Base-by-base conservation (phyloP, 164 flowering plant species). In the Nelumbo lutea region DNA sequence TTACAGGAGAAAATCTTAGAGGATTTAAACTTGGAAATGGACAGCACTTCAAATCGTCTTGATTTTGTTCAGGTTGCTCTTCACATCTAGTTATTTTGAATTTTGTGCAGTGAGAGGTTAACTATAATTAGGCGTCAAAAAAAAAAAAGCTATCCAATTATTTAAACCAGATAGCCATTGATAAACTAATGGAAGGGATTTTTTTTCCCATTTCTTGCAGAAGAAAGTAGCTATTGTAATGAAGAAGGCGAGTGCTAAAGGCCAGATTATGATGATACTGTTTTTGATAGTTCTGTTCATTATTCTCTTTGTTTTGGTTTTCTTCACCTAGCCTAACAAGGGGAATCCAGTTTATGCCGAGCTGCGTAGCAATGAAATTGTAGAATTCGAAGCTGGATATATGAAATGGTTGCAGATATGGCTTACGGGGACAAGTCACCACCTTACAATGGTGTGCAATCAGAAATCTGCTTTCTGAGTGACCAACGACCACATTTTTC, bases 191-290 rank as follows among this genome's bases (percentile, higher is more conserved):
- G 14, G 14, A 53, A 11, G 14, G 14, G 11, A 3, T 10, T 3
- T 53, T 51, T 51, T 53, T 53, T 53, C 27, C 27, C 27, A 27
- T 41, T 56, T 69, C 9, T 62, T 79, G 76, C 93, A 90, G 96
- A 90, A 90, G 85, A 90, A 88, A 67, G 90, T 90, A 70, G 91
- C 84, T 1, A 65, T 85, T 73, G 91, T 90, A 40, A 88, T 90
- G 96, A 90, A 90, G 82, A 90, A 90, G 79, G 97, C 96, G 0
- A 74, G 97, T 42, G 82, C 78, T 1, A 93, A 93, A 79, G 98
- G 97, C 8, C 98, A 93, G 82, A 70, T 89, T 14, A 86, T 93
- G 98, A 89, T 93, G 96, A 89, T 93, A 69, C 42, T 78, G 45
- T 85, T 87, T 75, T 77, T 93, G 72, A 62, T 93, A 11, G 77